A percentile compares a stretch with the other conserved stretches of the same genome.
These are phyloP conservation scores for Leishmania mexicana DNA, from an alignment of 208 protist genomes.

Conservation along the genomic window DNA sequence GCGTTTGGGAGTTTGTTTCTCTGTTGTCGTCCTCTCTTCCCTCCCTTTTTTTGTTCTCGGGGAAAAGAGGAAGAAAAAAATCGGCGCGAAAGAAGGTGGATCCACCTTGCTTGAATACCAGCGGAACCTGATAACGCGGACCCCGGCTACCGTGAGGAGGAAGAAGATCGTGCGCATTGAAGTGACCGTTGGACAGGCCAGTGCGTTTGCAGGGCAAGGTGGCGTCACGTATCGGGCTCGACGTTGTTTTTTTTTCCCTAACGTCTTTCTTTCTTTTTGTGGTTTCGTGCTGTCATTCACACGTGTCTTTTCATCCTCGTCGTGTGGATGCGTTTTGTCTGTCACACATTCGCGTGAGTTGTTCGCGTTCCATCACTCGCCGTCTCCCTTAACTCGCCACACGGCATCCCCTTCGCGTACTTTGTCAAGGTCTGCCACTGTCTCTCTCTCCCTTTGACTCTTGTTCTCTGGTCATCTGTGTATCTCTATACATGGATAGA, in stretches of 20 bases:
- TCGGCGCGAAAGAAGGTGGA: neutral
- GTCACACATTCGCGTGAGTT: neutral
- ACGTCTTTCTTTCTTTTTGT: neutral
- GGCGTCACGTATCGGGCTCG: neutral
- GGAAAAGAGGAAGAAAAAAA: neutral
- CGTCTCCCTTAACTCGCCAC: neutral
- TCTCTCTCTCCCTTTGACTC: neutral
- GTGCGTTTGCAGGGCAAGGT: neutral
- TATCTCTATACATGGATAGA: no score
- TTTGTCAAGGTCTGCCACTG: neutral
- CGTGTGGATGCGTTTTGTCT: neutral
- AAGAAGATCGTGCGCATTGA: neutral
- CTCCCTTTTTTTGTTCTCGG: neutral
- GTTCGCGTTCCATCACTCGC: neutral
- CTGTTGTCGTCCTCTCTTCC: neutral
- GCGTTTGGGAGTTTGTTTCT: neutral
- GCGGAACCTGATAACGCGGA: neutral
- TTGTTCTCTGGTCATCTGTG: neutral
- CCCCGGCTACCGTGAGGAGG: neutral
- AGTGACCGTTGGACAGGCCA: neutral
- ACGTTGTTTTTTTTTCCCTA: neutral
- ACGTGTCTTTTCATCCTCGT: neutral
- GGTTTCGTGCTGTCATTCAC: no score
- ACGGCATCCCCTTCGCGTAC: neutral
- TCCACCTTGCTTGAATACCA: neutral